Evolutionary conservation across 805 yeast genomes (phyloP).

Genomic region (Nakazawaea ernobii): DNA sequence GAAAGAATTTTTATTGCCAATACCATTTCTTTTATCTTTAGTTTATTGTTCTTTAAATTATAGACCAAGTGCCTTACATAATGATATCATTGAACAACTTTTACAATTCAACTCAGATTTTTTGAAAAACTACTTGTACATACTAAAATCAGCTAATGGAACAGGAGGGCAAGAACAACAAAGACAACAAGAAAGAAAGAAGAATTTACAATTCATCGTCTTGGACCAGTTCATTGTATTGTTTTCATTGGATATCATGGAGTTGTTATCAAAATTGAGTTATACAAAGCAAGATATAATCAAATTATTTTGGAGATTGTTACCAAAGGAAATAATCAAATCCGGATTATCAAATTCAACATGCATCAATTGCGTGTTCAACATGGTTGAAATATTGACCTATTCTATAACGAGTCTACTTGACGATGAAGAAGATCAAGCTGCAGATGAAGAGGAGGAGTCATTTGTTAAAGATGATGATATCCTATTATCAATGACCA

Average conservation of each 20-base stretch:
- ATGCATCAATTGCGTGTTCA: constrained; percentile 45
- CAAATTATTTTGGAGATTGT: constrained; percentile 27
- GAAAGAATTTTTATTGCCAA: constrained; percentile 24
- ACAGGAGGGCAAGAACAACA: constrained; percentile 6
- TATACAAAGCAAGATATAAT: constrained; percentile 10
- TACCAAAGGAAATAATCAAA: constrained; percentile 28
- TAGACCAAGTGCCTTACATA: constrained; percentile 55
- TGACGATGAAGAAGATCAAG: constrained; percentile 15
- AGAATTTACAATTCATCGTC: constrained; percentile 38
- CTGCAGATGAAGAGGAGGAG: constrained; percentile 11
- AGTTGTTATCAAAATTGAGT: constrained; percentile 31
- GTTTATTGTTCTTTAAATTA: constrained; percentile 51
- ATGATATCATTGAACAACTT: constrained; percentile 26
- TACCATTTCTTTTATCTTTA: constrained; percentile 58
- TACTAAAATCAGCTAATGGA: constrained; percentile 19
- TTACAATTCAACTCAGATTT: constrained; percentile 22
- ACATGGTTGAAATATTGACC: constrained; percentile 47
- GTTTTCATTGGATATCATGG: constrained; percentile 53
- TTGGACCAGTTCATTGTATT: constrained; percentile 46
- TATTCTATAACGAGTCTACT: constrained; percentile 29
- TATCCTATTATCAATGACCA: constrained; percentile 12
- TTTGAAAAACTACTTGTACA: constrained; percentile 17
- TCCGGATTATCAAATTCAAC: constrained; percentile 45
- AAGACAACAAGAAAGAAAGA: constrained; percentile 13
- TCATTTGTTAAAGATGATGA: constrained; percentile 11